Evolutionary conservation across 768 basidiomycete species (phyloP).

Genomic region (Coprinopsis marcescibilis): DNA sequence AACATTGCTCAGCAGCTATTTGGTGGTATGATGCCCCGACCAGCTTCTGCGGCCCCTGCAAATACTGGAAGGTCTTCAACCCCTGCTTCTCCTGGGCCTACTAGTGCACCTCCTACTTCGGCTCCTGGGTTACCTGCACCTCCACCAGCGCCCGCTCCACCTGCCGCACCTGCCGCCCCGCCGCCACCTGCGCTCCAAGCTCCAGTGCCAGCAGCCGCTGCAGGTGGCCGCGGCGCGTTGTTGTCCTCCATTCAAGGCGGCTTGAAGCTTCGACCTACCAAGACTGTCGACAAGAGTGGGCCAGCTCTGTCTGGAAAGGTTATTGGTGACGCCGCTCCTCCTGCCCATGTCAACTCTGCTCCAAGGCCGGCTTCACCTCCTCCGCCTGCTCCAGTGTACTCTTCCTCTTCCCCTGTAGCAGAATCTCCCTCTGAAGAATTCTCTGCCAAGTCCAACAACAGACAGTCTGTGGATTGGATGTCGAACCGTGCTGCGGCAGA

Average conservation of each 20-base stretch:
- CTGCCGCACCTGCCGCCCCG: constrained; percentile 34
- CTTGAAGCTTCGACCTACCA: constrained; percentile 60
- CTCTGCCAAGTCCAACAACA: constrained; percentile 35
- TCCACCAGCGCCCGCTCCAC: constrained; percentile 21
- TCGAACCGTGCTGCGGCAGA: constrained; percentile 82
- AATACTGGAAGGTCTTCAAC: constrained; percentile 44
- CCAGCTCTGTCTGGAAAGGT: constrained; percentile 70
- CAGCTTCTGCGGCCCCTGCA: constrained; percentile 47
- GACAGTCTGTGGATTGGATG: constrained; percentile 91
- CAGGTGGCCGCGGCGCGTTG: constrained; percentile 58
- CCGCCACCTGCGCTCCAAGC: constrained; percentile 30
- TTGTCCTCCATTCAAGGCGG: constrained; percentile 79
- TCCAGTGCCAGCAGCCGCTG: constrained; percentile 26
- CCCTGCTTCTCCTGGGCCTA: constrained; percentile 30
- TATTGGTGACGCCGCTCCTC: constrained; percentile 66
- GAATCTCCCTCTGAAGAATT: constrained; percentile 13
- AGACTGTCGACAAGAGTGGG: constrained; percentile 79
- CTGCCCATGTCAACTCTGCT: constrained; percentile 55
- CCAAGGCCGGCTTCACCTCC: constrained; percentile 36
- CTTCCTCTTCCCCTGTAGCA: constrained; percentile 9
- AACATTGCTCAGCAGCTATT: constrained; percentile 80
- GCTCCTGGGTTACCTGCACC: constrained; percentile 25
- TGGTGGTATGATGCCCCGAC: constrained; percentile 61
- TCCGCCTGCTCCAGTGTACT: constrained; percentile 9
- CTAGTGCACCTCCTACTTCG: constrained; percentile 16